Conservation (phyloP, 768 basidiomycete species). For the Pleurotus ostreatus region DNA sequence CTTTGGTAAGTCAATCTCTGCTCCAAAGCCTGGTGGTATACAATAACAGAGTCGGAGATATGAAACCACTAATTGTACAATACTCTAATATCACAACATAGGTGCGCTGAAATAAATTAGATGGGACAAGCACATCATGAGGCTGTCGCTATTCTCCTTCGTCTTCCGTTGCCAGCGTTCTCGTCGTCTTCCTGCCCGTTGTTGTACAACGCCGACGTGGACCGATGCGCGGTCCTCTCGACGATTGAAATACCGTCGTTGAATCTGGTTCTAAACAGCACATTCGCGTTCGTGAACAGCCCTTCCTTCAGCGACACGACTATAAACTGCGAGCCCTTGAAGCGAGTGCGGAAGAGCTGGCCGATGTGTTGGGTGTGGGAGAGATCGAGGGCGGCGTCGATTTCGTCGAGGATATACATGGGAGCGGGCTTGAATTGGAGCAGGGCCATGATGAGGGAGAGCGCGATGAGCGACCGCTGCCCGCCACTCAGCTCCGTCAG, state of each 20-base stretch:
- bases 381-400: slow-evolving; percentile 94
- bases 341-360: slow-evolving; percentile 93
- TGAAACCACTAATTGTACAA: no score
- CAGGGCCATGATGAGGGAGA: slow-evolving; percentile 97
- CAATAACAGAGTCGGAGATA: no score
- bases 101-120: not conserved
- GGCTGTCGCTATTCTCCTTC: slow-evolving; percentile 24
- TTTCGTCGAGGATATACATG: slow-evolving; percentile 99
- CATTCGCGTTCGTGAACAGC: slow-evolving; percentile 96
- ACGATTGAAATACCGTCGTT: slow-evolving; percentile 92
- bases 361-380: slow-evolving; percentile 98
- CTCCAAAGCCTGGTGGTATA: no score
- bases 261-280: slow-evolving; percentile 89
- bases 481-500: slow-evolving; percentile 97
- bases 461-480: slow-evolving; percentile 96
- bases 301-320: slow-evolving; percentile 97
- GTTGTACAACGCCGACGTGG: slow-evolving; percentile 46
- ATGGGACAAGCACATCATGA: slow-evolving; percentile 3
- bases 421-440: slow-evolving; percentile 99
- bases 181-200: slow-evolving; percentile 25
- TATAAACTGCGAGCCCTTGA: slow-evolving; percentile 98
- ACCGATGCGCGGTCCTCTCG: slow-evolving; percentile 70
- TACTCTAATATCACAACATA: not conserved
- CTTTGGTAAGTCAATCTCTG: no score
- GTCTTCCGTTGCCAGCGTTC: slow-evolving; percentile 24